Base-by-base conservation (phyloP, 1,139 yeast genomes). In the Taphrina communis region DNA sequence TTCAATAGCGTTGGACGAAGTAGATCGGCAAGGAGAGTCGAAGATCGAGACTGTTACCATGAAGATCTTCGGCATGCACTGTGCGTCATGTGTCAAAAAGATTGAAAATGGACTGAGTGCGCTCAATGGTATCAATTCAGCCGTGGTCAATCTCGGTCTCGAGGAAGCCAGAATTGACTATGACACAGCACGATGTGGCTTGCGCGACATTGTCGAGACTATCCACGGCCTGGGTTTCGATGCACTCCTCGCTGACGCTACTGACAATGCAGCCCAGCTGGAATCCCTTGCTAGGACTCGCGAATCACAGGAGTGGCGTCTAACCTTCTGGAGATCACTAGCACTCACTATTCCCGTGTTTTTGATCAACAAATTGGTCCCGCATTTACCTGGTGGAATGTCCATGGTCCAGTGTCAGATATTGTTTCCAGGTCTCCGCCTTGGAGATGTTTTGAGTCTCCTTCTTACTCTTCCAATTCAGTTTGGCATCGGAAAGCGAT, bases 61-160 rank as follows among this genome's bases (percentile, higher is more conserved):
- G 46, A 74, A 79, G 1, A 81, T 87, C 7, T 75, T 75, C 42
- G 97, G 97, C 5, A 92, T 92, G 97, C 90, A 97, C 6, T 92
- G 97, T 75, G 89, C 94, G 1, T 84, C 95, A 0, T 92, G 97
- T 76, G 84, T 87, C 2, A 82, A 86, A 1, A 80, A 93, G 0
- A 85, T 92, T 48, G 85, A 88, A 0, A 77, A 78, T 25, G 85
- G 87, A 1, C 78, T 90, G 39, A 81, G 81, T 68, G 73, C 75
- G 0, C 58, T 84, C 5, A 77, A 77, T 0, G 91, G 90, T 1
- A 86, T 86, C 2, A 75, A 57, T 1, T 75, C 76, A 21, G 92
- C 82, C 0, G 80, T 83, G 14, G 90, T 92, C 1, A 88, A 96
- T 0, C 81, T 90, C 38, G 81, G 89, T 35, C 90, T 97, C 0